Evolutionary conservation across 2,329 filamentous ascomycete species (phyloP), one percentile per base, ranked within the genome.

Genomic region (Microascus cirrosus): DNA sequence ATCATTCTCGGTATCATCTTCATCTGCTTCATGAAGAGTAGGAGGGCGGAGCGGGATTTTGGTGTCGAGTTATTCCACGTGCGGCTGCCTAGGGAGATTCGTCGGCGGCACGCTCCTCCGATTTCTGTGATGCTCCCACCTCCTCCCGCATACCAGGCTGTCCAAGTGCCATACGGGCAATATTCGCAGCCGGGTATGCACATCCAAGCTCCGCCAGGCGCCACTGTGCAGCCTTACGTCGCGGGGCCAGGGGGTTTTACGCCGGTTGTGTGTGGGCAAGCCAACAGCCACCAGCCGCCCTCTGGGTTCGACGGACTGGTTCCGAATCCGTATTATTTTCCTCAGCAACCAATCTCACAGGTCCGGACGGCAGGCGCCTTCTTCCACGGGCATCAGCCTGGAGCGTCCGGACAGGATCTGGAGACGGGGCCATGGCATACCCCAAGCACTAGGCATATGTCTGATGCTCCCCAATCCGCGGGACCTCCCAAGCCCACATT

Each of bases 1-100:
- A 61, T 62, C 3, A 59, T 69, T 13, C 48, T 74, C 2, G 60
- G 64, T 0, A 45, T 73, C 13, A 55, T 67, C 4, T 68, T 68
- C 42, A 66, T 71, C 36, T 56, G 54, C 8, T 45, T 22, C 32
- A 36, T 15, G 8, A 24, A 25, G 20, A 24, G 53, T 34, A 54
- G 53, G 28, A 35, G 20, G 53, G 32, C 53, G 18, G 45, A 50
- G 8, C 45, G n/a, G 18, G 45, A 50, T 8, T n/a, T 22, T 24
- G 45, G 6, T 10, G 20, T 50, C 20, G 18, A 50, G 45, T 22
- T 50, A 20, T 50, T 50, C 22, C 45, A 50, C 45, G 45, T 50
- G 22, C 45, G 45, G 22, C 22, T 24, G 8, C 45, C 45, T 10
- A 22, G 45, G 45, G 45, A 24, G 20, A 7, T 24, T 20, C 45